Conservation (phyloP, 164 flowering plant genomes). For the Platanus orientalis region DNA sequence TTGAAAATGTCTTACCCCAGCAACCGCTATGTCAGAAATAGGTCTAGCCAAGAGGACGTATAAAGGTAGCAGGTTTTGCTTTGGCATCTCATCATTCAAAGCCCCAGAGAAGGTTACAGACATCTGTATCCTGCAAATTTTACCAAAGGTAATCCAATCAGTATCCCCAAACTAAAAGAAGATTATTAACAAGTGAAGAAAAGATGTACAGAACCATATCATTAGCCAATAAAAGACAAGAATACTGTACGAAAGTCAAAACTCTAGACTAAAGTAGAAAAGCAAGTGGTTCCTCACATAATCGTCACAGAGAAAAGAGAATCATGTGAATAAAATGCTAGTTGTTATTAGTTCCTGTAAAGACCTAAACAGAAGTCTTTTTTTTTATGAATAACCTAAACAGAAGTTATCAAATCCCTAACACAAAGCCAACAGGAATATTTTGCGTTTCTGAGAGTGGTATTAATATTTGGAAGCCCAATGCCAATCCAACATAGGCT, state of each 20-base stretch:
- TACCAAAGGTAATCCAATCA: neutral
- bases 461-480: no score
- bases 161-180: neutral
- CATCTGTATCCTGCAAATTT: conserved; percentile 61
- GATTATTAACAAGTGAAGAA: neutral
- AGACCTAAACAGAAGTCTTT: no score
- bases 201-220: neutral
- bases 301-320: neutral
- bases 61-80: conserved; percentile 53
- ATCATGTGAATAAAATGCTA: neutral
- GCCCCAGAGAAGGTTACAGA: conserved; percentile 48
- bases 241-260: no score
- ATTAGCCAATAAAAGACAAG: no score
- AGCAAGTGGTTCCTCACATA: neutral
- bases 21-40: conserved; percentile 32
- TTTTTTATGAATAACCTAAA: no score
- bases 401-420: neutral
- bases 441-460: no score
- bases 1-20: conserved; percentile 43
- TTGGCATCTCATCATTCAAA: conserved; percentile 33
- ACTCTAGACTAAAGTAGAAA: no score
- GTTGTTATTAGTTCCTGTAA: neutral
- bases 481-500: no score
- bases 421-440: neutral
- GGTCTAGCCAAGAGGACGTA: conserved; percentile 59